Conservation (phyloP, 345 rosid genomes). For the Mallotus nudiflorus region DNA sequence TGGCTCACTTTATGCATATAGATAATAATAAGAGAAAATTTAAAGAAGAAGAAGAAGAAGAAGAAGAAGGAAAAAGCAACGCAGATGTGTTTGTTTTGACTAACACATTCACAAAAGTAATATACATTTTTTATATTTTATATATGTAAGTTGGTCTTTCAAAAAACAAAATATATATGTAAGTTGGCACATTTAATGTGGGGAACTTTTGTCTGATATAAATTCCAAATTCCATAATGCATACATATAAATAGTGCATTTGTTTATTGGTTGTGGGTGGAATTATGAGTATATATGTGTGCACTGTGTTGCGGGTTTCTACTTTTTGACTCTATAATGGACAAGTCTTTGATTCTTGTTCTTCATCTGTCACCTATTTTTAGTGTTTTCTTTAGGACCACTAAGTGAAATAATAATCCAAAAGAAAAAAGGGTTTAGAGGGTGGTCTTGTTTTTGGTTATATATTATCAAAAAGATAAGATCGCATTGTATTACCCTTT, state of each 20-base stretch:
- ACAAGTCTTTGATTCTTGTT: slow-evolving; percentile 37
- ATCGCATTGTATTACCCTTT: slow-evolving; percentile 10
- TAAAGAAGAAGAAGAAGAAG: neutral
- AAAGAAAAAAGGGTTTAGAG: neutral
- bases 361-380: slow-evolving; percentile 31
- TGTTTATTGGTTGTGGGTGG: slow-evolving; percentile 38
- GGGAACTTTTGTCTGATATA: slow-evolving; percentile 24
- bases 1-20: slow-evolving; percentile 33
- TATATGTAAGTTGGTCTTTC: too few relatives aligned
- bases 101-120: slow-evolving; percentile 10
- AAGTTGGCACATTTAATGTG: slow-evolving; percentile 23
- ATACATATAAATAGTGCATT: slow-evolving; percentile 3
- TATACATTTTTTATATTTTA: neutral
- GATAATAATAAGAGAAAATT: too few relatives aligned
- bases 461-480: slow-evolving; percentile 25
- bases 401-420: slow-evolving; percentile 7
- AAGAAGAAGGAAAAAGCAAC: slow-evolving; percentile 7
- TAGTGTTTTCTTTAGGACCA: slow-evolving; percentile 22
- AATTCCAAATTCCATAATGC: slow-evolving; percentile 12
- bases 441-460: slow-evolving; percentile 32
- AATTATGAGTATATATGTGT: slow-evolving; percentile 38
- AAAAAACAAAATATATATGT: too few relatives aligned
- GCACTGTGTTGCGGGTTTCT: slow-evolving; percentile 34
- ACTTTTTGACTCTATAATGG: slow-evolving; percentile 49
- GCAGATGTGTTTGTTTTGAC: slow-evolving; percentile 42